Base-by-base conservation (phyloP, 2,329 filamentous ascomycete species). In the Hymenoscyphus albidus region DNA sequence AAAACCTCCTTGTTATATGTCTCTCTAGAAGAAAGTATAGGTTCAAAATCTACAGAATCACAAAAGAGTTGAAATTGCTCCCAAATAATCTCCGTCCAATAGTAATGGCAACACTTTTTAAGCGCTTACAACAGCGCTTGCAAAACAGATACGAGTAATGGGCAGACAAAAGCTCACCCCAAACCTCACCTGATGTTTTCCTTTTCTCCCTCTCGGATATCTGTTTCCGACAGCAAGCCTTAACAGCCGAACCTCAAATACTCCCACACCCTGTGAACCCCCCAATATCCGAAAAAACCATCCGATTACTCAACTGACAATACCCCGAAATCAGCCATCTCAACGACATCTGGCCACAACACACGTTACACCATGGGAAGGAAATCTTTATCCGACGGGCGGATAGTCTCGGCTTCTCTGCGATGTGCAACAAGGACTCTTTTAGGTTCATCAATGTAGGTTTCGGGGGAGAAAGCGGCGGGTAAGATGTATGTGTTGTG, bases 401-500 rank as follows among this genome's bases (percentile, higher is more conserved):
- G 61, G 61, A 62, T 62, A 58, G 27, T 48, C 57, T 58, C 61
- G 54, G 61, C 61, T 56, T 58, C 40, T 58, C n/a, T 56, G 61
- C 61, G 61, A 62, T 48, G 54, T 62, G 61, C 61, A 62, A 62
- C 61, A 62, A 58, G 58, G 32, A 9, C 39, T 59, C 35, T 9
- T 59, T 59, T 59, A 18, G 35, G 58, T 10, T 31, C n/a, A 9
- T 40, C 7, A 5, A 31, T 27, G 38, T 48, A n/a, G 13, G 39
- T 22, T 48, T 38, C 13, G 13, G 40, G 40, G 40, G 32, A n/a
- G 22, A 39, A 3, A 14, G 27, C 22, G 31, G 59, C 59, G 48
- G 48, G 55, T 55, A 39, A 18, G 32, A 61, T 27, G 27, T 27
- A 27, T 27, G 7, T 13, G 38, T 4, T 48, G 22, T 16, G 51